phyloP scores from a whole-genome alignment of 495 filamentous ascomycete genomes.

The Neurospora sp. region DNA sequence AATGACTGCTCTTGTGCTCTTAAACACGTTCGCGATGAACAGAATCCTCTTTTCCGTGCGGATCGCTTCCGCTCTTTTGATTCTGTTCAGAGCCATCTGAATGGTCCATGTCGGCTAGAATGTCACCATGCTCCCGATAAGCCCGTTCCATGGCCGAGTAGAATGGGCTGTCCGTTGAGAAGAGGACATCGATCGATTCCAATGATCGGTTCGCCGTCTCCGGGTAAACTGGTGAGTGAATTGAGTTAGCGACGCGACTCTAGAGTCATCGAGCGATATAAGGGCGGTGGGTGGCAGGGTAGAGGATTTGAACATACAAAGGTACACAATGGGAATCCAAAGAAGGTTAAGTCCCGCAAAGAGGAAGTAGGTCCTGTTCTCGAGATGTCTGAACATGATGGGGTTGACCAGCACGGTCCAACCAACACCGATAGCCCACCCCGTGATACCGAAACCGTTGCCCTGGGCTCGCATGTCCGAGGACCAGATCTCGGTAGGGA shows the following conservation, averaged over 20 bases:
- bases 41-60: background rate
- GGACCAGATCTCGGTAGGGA: slow-evolving; percentile 11
- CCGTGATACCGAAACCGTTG: slow-evolving; percentile 11
- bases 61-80: background rate
- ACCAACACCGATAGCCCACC: slow-evolving; percentile 32
- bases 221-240: slow-evolving; percentile 42
- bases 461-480: slow-evolving; percentile 9
- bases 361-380: slow-evolving; percentile 15
- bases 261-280: background rate
- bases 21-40: background rate
- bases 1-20: background rate
- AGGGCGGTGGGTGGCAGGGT: background rate
- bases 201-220: slow-evolving; percentile 61
- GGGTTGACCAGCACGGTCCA: slow-evolving; percentile 50
- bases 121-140: slow-evolving; percentile 5
- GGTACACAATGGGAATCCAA: slow-evolving; percentile 11
- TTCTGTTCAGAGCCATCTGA: background rate
- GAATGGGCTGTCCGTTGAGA: slow-evolving; percentile 22
- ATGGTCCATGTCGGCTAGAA: background rate
- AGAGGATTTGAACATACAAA: slow-evolving; percentile 1
- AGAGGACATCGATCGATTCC: slow-evolving; percentile 65
- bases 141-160: slow-evolving; percentile 10
- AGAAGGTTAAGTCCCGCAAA: slow-evolving; percentile 3
- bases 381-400: slow-evolving; percentile 56
- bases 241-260: slow-evolving; percentile 3